A percentile compares a stretch with the other conserved stretches of the same genome.
phyloP scores from a whole-genome alignment of 306 rosid species.

The Glycyrrhiza uralensis region DNA sequence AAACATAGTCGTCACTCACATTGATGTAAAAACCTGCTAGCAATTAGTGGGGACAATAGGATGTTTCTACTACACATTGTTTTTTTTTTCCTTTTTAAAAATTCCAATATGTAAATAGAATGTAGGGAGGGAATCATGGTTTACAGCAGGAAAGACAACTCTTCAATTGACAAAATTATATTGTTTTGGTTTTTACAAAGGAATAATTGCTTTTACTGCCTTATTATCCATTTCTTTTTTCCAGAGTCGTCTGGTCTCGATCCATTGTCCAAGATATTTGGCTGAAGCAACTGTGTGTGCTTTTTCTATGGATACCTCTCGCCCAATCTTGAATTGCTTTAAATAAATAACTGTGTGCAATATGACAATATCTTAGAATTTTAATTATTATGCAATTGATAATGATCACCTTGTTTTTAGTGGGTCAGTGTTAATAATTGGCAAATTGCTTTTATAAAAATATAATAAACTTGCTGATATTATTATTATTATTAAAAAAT shows the following conservation, averaged over 20 bases:
- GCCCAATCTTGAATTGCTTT: neutral
- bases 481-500: neutral
- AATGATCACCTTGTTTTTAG: neutral
- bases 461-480: neutral
- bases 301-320: too few relatives aligned
- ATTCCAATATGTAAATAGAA: constrained; percentile 1
- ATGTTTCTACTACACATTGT: neutral
- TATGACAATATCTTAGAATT: neutral
- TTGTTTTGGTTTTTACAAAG: too few relatives aligned
- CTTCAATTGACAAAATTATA: too few relatives aligned
- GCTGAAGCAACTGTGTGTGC: too few relatives aligned
- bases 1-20: neutral
- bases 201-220: neutral
- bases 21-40: neutral
- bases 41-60: neutral
- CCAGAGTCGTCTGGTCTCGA: too few relatives aligned
- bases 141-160: neutral
- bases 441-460: neutral
- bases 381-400: neutral
- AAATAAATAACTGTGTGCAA: neutral
- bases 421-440: neutral
- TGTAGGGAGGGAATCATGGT: neutral
- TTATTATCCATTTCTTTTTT: neutral
- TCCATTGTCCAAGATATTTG: too few relatives aligned
- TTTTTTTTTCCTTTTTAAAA: too few relatives aligned